phyloP scores from a whole-genome alignment of 495 filamentous ascomycete species.

The Penicillium desertorum region DNA sequence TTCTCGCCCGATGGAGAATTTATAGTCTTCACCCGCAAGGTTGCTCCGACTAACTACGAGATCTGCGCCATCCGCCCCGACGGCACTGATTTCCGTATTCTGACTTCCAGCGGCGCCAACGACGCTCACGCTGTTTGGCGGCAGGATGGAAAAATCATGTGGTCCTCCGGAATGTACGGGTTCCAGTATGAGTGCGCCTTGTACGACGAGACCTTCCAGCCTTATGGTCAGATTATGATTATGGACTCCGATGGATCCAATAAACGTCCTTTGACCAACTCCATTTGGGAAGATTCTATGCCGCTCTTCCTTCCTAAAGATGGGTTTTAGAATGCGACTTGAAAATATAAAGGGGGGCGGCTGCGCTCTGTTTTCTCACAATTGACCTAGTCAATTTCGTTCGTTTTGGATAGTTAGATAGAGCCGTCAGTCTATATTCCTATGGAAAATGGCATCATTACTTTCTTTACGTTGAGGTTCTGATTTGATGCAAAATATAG shows the following conservation, averaged over 20 bases:
- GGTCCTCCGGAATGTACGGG: conserved; percentile 34
- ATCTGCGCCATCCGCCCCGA: conserved; percentile 40
- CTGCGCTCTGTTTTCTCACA: background rate
- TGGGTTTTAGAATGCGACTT: background rate
- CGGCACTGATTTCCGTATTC: conserved; percentile 31
- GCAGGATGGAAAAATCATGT: conserved; percentile 37
- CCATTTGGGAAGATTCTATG: conserved; percentile 40
- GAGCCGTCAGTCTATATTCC: background rate
- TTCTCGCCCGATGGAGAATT: conserved; percentile 32
- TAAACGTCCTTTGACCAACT: conserved; percentile 31
- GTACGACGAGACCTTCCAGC: conserved; percentile 39
- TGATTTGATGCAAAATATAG: background rate
- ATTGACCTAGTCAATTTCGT: background rate
- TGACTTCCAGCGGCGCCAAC: conserved; percentile 39
- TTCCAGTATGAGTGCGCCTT: conserved; percentile 35
- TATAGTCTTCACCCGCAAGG: conserved; percentile 36
- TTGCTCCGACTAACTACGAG: conserved; percentile 33
- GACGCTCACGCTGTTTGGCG: conserved; percentile 47
- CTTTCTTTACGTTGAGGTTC: background rate
- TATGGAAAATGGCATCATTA: background rate
- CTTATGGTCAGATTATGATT: conserved; percentile 36
- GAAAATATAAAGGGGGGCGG: background rate
- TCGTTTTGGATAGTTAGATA: background rate
- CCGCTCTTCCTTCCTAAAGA: conserved; percentile 28
- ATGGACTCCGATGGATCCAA: conserved; percentile 37